Evolutionary conservation across 116 monocot species (phyloP).

Genomic region (Papilionanthe hybrid): DNA sequence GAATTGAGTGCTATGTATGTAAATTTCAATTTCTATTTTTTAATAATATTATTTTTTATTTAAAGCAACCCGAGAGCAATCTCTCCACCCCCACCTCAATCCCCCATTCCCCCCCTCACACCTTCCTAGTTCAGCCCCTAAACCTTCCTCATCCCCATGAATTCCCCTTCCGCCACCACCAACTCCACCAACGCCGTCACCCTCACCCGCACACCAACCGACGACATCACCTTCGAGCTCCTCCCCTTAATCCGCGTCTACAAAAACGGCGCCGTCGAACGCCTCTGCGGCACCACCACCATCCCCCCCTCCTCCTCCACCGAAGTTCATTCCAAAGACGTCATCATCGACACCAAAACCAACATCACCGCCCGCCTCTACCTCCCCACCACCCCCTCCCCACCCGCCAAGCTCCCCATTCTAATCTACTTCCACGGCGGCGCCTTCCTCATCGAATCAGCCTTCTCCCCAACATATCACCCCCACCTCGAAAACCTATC

Average conservation of each 20-base stretch:
- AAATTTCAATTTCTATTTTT: too few relatives aligned
- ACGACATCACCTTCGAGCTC: background rate
- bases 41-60: too few relatives aligned
- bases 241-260: background rate
- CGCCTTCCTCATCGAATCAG: constrained; percentile 23
- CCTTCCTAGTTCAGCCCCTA: too few relatives aligned
- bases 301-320: background rate
- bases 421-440: constrained; percentile 27
- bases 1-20: too few relatives aligned
- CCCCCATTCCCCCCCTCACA: too few relatives aligned
- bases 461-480: constrained; percentile 14
- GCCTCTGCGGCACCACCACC: background rate
- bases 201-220: background rate
- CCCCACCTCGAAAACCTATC: constrained; percentile 12
- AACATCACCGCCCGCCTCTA: constrained; percentile 10
- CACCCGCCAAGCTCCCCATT: constrained; percentile 1
- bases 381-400: background rate
- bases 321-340: background rate
- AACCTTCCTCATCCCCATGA: too few relatives aligned
- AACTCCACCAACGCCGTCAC: background rate
- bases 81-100: too few relatives aligned
- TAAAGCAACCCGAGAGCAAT: too few relatives aligned
- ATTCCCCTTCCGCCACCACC: background rate
- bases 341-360: constrained; percentile 5
- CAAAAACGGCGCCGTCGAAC: constrained; percentile 10